phyloP scores from a whole-genome alignment of 345 rosid species.

The Syzygium aromaticum region DNA sequence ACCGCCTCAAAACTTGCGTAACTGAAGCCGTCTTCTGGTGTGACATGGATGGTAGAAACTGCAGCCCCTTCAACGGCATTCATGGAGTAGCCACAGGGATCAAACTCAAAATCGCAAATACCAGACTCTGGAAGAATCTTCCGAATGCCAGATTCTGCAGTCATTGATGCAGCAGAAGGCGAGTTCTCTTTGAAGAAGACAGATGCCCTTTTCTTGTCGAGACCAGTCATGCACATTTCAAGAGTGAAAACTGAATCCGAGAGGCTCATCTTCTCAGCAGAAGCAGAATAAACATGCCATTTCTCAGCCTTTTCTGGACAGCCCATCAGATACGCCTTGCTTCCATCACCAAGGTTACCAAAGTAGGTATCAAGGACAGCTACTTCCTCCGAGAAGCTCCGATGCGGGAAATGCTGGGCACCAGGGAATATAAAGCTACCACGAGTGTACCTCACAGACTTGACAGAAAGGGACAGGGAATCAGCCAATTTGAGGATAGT shows the following conservation, averaged over 20 bases:
- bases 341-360: conserved; percentile 38
- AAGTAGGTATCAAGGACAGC: conserved; percentile 65
- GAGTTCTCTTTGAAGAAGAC: conserved; percentile 54
- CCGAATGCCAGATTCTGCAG: conserved; percentile 74
- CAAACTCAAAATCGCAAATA: conserved; percentile 92
- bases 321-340: conserved; percentile 75
- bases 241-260: conserved; percentile 41
- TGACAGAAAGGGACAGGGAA: conserved; percentile 45
- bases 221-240: conserved; percentile 96
- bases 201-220: conserved; percentile 60
- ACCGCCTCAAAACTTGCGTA: conserved; percentile 89
- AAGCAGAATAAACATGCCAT: conserved; percentile 94
- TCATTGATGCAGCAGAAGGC: conserved; percentile 47
- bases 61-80: conserved; percentile 76
- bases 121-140: conserved; percentile 74
- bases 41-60: conserved; percentile 80
- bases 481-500: conserved; percentile 73
- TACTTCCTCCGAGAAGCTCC: conserved; percentile 85
- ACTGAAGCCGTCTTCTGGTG: conserved; percentile 94
- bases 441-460: conserved; percentile 73
- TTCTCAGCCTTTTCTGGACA: conserved; percentile 41
- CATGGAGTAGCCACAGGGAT: conserved; percentile 98
- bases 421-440: conserved; percentile 88
- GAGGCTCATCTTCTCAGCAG: conserved; percentile 14
- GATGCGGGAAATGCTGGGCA: conserved; percentile 80